Base-by-base conservation (phyloP, 768 basidiomycete genomes). In the Plicaturopsis crispa region DNA sequence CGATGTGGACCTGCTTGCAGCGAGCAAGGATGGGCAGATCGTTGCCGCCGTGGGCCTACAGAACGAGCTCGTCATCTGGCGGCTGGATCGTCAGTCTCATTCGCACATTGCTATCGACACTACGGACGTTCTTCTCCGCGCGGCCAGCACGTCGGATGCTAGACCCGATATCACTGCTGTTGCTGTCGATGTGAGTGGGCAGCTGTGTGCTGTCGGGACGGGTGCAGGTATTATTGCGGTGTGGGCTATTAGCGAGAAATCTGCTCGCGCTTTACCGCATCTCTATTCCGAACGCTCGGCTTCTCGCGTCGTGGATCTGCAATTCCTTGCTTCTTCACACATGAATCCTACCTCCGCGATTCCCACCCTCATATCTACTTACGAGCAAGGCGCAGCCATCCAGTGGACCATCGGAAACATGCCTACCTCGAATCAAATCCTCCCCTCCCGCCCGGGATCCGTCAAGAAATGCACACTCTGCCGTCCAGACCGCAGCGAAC, bases 1-100 rank as follows among this genome's bases (percentile, higher is more conserved):
- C 17, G 93, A 96, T 47, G 75, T 94, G 10, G 90, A 92, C 43
- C 65, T 92, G 14, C 63, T 93, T 16, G 80, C 84, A 1, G 59
- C 76, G 1, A 89, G 82, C 52, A 66, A 65, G 35, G 75, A 84
- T 47, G 81, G 84, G n/a, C 60, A 65, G 26, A 57, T 78, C 2
- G 61, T 85, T 31, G 73, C 80, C 12, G 79, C 82, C 3, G 78
- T 90, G 22, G 85, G 86, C 4, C 53, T 89, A 37, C 79, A 84
- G 48, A 88, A 87, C 51, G 83, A 89, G 53, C 63, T 92, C 28
- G 68, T 69, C 37, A 62, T 89, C 6, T 89, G 85, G 86, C 66
- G 70, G 24, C 61, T 63, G 38, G 68, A 68, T 16, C 17, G 30
- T 30, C 54, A 50, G 6, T 57, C 55, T 16, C 55, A 65, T 28